phyloP scores from a whole-genome alignment of 1,284 basidiomycete species.

The Ceratobasidium sp. region DNA sequence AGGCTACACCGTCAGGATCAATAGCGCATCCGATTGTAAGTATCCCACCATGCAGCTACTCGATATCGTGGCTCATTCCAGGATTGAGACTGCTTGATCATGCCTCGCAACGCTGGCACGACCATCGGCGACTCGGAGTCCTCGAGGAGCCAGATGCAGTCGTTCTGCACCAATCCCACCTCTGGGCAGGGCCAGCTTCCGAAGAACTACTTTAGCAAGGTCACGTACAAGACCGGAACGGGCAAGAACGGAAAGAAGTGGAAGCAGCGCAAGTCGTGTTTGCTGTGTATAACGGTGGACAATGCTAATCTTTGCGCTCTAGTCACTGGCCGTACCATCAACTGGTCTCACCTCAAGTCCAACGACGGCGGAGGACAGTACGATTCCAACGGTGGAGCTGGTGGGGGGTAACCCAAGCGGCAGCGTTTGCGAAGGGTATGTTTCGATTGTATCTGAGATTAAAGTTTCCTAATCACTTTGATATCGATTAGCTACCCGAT shows the following conservation, averaged over 20 bases:
- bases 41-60: not conserved
- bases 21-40: constrained; percentile 3
- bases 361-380: constrained; percentile 48
- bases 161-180: constrained; percentile 39
- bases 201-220: constrained; percentile 40
- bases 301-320: too few species aligned
- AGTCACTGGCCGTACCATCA: constrained; percentile 41
- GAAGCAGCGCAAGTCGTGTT: constrained; percentile 38
- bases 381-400: constrained; percentile 48
- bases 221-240: constrained; percentile 37
- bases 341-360: constrained; percentile 37
- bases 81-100: constrained; percentile 31
- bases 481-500: constrained; percentile 44
- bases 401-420: constrained; percentile 47
- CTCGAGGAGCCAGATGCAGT: constrained; percentile 38
- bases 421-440: constrained; percentile 45
- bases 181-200: constrained; percentile 36
- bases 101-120: constrained; percentile 40
- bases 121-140: constrained; percentile 42
- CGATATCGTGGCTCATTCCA: too few species aligned
- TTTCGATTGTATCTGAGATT: not conserved
- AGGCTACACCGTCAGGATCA: constrained; percentile 19
- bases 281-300: too few species aligned
- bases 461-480: too few species aligned
- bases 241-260: constrained; percentile 39